Evolutionary conservation across 805 yeast species (phyloP), one percentile per base, ranked within the genome.

Genomic region (Osmozyma mogii): DNA sequence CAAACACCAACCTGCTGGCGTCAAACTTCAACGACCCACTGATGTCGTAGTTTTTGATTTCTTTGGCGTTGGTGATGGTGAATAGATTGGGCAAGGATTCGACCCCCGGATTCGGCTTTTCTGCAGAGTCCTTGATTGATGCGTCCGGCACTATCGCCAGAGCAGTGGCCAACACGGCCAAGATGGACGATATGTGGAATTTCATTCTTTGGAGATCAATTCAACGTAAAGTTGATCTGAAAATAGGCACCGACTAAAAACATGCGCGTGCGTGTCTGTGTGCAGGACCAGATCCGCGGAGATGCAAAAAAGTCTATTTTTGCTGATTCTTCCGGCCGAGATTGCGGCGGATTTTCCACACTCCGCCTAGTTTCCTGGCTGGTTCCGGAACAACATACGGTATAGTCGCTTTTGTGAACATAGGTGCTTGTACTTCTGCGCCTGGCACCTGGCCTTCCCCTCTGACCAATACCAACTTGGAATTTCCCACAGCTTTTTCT

Each of bases 371-470:
- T 17, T 57, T 62, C 18, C 58, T 61, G 20, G 43, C 43, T n/a
- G 43, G 47, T 20, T 56, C 63, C 32, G 62, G 36, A 24, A 36
- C 37, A 9, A 49, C 35, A 19, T 44, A 51, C 4, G 55, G 56
- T 4, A 45, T 16, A 4, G 29, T n/a, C 15, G 23, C 12, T 15
- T 22, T 11, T 3, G 4, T 7, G 4, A 55, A 26, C 7, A 56
- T 25, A 2, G 58, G 42, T 44, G 61, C 47, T 13, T 66, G 45
- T 2, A 78, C 31, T 36, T 76, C 84, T 45, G 68, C 61, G 1
- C 68, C 47, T 0, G 95, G 92, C 2, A 79, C 53, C 28, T 77
- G 84, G 1, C 82, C 72, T 25, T 73, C 69, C 1, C 84, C 87
- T 37, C 80, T 68, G 1, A 72, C 62, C 2, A 83, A 31, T 0